These are phyloP conservation scores for Henckelia pumila DNA, from an alignment of 257 asterid species.

Conservation along the genomic window DNA sequence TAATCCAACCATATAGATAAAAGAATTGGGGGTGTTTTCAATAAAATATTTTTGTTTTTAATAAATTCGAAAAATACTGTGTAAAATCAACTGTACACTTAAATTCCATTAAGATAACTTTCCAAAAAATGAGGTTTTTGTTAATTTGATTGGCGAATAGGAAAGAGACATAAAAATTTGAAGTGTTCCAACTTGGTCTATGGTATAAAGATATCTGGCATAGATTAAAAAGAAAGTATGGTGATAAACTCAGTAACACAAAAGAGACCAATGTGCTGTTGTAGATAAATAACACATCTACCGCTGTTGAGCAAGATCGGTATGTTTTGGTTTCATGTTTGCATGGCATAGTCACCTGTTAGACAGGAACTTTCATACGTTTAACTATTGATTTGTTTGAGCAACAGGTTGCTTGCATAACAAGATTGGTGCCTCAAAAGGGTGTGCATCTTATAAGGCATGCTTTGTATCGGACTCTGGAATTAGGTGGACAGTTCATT, in stretches of 20 bases:
- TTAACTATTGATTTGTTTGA: conserved; percentile 7
- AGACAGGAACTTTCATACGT: conserved; percentile 1
- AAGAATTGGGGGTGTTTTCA: background rate
- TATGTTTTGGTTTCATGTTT: background rate
- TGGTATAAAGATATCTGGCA: background rate
- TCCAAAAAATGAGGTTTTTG: no score
- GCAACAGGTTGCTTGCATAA: conserved; percentile 87
- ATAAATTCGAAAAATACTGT: no score
- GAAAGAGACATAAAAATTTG: no score
- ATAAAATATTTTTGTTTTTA: background rate
- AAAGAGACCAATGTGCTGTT: background rate
- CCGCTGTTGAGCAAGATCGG: background rate
- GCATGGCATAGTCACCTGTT: conserved; percentile 12
- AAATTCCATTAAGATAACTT: no score
- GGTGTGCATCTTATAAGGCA: conserved; percentile 96
- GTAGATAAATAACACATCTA: conserved; percentile 7
- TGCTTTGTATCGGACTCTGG: conserved; percentile 84
- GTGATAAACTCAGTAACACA: background rate
- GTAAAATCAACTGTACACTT: no score
- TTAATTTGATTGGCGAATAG: no score
- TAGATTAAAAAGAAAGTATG: background rate
- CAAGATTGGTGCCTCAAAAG: conserved; percentile 97
- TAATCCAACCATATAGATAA: background rate
- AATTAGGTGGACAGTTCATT: conserved; percentile 90
- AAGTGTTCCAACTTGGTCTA: no score